Conservation (phyloP, 2,329 filamentous ascomycete species). For the Phyllosticta capitalensis region DNA sequence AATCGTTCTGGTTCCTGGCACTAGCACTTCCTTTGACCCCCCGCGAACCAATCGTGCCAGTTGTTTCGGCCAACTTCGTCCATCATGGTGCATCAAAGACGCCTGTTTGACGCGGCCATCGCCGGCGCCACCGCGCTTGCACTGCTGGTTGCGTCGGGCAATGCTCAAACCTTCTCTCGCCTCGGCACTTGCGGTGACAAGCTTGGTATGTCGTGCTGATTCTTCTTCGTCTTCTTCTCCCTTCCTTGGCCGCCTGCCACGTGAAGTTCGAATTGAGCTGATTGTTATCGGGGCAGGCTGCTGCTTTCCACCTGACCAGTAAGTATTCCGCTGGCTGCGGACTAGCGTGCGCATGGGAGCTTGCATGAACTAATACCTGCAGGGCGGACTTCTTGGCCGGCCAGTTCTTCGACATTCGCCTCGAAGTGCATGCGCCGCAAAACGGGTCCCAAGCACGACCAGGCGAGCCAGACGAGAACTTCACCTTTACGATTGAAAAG, state of each 20-base stretch:
- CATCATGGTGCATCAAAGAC: not conserved
- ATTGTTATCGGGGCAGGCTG: constrained; percentile 27
- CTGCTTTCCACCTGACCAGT: constrained; percentile 50
- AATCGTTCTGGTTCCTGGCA: not conserved
- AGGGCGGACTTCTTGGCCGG: constrained; percentile 73
- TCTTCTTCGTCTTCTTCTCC: not conserved
- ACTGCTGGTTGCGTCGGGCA: constrained; percentile 1
- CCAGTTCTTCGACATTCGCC: constrained; percentile 73
- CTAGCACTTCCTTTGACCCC: not conserved
- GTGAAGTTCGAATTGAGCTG: constrained; percentile 9
- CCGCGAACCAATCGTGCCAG: not conserved
- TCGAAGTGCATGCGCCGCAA: constrained; percentile 69
- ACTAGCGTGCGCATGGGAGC: constrained; percentile 3
- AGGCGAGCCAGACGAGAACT: constrained; percentile 60
- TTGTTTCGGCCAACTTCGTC: not conserved
- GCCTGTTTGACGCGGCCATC: not conserved
- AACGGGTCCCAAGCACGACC: constrained; percentile 75
- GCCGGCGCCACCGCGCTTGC: not conserved
- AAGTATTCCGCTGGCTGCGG: constrained; percentile 16
- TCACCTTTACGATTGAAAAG: constrained; percentile 66
- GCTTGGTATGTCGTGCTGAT: constrained; percentile 32
- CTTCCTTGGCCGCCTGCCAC: not conserved
- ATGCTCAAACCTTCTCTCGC: constrained; percentile 46
- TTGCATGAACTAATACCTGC: not conserved
- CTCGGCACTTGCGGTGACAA: constrained; percentile 44